Conservation (phyloP, 2,329 filamentous ascomycete species). For the Fusarium nelsonii region DNA sequence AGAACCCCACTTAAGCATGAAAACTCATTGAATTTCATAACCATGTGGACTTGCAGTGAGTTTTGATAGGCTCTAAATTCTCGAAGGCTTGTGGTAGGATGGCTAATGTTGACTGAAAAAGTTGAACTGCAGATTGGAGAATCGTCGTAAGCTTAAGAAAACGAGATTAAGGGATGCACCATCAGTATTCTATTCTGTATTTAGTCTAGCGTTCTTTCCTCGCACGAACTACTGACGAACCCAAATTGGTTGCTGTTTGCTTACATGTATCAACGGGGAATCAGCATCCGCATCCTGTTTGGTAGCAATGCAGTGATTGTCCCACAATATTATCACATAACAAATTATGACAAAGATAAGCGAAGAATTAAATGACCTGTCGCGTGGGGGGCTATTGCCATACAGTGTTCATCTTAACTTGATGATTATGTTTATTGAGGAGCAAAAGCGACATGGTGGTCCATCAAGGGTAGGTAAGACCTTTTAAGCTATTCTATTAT, state of each 20-base stretch:
- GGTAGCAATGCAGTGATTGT: not conserved
- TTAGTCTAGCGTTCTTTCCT: not conserved
- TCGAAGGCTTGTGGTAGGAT: no score
- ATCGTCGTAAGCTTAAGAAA: not conserved
- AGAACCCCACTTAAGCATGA: constrained; percentile 5
- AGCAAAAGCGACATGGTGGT: not conserved
- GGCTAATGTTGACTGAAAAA: not conserved
- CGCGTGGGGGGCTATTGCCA: no score
- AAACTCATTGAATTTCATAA: not conserved
- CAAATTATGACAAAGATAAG: not conserved
- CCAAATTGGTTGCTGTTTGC: no score
- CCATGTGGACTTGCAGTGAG: not conserved
- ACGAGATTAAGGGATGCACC: not conserved
- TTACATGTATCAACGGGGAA: not conserved
- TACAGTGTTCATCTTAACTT: not conserved
- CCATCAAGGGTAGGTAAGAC: not conserved
- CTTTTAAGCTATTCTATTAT: not conserved
- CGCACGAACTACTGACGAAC: not conserved
- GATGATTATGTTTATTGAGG: not conserved
- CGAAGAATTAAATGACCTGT: not conserved
- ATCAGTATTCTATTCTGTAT: not conserved
- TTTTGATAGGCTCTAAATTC: not conserved
- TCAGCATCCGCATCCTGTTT: not conserved
- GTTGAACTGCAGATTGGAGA: not conserved
- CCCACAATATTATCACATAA: not conserved